phyloP scores from a whole-genome alignment of 2,329 filamentous ascomycete genomes.

The Colletotrichum magnum region DNA sequence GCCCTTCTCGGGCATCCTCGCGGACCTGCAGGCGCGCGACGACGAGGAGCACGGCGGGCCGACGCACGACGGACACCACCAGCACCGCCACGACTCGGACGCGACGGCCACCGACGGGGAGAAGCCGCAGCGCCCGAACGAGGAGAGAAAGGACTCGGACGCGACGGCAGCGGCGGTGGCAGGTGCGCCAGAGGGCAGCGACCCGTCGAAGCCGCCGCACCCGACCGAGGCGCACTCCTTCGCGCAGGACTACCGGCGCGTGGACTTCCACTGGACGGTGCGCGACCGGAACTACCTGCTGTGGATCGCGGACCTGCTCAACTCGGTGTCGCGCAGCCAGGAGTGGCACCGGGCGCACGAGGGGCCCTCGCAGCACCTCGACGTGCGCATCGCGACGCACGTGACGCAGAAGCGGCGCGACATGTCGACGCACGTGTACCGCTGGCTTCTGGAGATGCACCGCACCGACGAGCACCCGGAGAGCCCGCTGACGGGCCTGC shows the following conservation, averaged over 20 bases:
- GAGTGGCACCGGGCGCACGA: conserved; percentile 55
- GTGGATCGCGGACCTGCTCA: conserved; percentile 71
- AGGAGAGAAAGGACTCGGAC: not conserved
- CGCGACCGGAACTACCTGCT: conserved; percentile 69
- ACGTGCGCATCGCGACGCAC: conserved; percentile 69
- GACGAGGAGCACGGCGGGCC: conserved; percentile 53
- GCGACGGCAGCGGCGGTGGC: not conserved
- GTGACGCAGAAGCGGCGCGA: conserved; percentile 68
- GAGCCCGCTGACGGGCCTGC: conserved; percentile 67
- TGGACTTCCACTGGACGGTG: conserved; percentile 74
- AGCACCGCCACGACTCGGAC: conserved; percentile 41
- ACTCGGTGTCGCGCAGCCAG: conserved; percentile 59
- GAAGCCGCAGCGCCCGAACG: not conserved
- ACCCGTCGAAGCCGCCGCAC: conserved; percentile 35
- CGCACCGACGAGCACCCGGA: conserved; percentile 64
- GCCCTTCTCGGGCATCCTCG: conserved; percentile 69
- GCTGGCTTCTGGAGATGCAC: conserved; percentile 70
- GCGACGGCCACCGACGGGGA: conserved; percentile 25
- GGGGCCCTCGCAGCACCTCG: conserved; percentile 54
- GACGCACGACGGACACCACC: conserved; percentile 19
- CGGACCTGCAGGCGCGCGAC: conserved; percentile 65
- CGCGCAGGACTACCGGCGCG: conserved; percentile 59
- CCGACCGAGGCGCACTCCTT: conserved; percentile 46
- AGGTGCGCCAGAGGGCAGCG: conserved; percentile 30
- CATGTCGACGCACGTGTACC: conserved; percentile 68